Conservation (phyloP, 805 yeast species). For the Candida vaughaniae region DNA sequence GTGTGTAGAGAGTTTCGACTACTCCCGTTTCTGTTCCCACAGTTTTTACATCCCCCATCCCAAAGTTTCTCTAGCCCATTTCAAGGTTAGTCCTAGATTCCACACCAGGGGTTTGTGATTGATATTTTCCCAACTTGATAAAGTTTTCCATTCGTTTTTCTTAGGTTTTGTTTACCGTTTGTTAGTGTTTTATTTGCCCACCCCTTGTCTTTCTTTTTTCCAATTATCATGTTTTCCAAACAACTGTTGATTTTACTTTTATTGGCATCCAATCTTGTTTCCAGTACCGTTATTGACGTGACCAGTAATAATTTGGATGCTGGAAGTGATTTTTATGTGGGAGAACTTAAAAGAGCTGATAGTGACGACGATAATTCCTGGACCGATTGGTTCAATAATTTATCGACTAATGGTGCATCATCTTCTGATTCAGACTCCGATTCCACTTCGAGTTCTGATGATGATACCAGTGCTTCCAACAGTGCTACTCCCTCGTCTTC, state of each 20-base stretch:
- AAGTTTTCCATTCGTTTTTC: no score
- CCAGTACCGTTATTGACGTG: conserved; percentile 6
- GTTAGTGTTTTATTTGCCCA: conserved; percentile 1
- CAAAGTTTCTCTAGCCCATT: no score
- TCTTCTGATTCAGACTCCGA: not conserved
- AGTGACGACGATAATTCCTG: conserved; percentile 5
- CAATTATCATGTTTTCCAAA: conserved; percentile 4
- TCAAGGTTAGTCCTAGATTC: no score
- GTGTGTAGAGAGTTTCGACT: no score
- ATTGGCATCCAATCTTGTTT: conserved; percentile 3
- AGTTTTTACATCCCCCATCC: not conserved
- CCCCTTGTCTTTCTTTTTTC: conserved; percentile 13
- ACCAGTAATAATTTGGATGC: conserved; percentile 5
- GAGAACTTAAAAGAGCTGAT: conserved; percentile 2
- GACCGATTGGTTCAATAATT: conserved; percentile 10
- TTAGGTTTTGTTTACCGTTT: conserved; percentile 1
- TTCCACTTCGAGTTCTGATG: not conserved
- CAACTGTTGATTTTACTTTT: conserved; percentile 2
- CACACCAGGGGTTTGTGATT: no score
- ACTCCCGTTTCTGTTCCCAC: no score
- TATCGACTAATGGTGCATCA: not conserved
- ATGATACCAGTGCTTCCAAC: not conserved
- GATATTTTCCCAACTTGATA: no score
- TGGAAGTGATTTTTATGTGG: conserved; percentile 2
- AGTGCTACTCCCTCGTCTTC: not conserved